Conservation (phyloP, 768 basidiomycete genomes). For the Artomyces pyxidatus region DNA sequence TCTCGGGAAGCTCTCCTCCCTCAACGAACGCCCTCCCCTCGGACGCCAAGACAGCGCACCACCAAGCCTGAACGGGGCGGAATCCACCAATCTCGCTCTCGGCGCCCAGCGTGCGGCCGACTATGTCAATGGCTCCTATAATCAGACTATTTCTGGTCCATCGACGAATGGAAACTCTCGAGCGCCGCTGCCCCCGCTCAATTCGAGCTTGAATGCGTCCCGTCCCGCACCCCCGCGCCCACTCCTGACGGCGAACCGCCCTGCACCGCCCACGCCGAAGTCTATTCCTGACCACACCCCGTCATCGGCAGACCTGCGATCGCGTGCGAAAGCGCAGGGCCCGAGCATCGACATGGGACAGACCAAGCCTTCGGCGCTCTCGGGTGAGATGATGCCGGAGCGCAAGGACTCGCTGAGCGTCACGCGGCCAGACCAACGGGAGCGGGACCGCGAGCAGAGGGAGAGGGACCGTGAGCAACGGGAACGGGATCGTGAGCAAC, state of each 20-base stretch:
- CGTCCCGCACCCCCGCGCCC: constrained; percentile 69
- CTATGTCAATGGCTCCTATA: constrained; percentile 47
- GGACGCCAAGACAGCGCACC: constrained; percentile 43
- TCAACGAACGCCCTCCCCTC: constrained; percentile 24
- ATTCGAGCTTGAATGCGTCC: constrained; percentile 39
- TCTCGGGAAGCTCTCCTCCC: constrained; percentile 36
- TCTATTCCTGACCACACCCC: constrained; percentile 44
- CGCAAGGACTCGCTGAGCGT: constrained; percentile 42
- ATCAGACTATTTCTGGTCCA: constrained; percentile 32
- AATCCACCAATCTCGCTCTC: constrained; percentile 21
- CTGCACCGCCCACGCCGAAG: constrained; percentile 43
- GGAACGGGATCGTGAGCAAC: constrained; percentile 19
- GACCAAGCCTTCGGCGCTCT: constrained; percentile 26
- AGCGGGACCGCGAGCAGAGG: constrained; percentile 30
- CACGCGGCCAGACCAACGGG: constrained; percentile 6
- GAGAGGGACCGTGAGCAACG: constrained; percentile 21
- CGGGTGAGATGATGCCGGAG: constrained; percentile 27
- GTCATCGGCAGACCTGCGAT: constrained; percentile 55
- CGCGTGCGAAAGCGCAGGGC: constrained; percentile 53
- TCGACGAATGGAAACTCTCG: constrained; percentile 22
- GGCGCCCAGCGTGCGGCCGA: constrained; percentile 57
- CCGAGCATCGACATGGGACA: constrained; percentile 25
- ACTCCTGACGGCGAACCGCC: constrained; percentile 43
- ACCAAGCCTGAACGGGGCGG: constrained; percentile 25
- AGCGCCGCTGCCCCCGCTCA: constrained; percentile 20